Base-by-base conservation (phyloP, 495 filamentous ascomycete genomes). In the Xylaria palmicola region DNA sequence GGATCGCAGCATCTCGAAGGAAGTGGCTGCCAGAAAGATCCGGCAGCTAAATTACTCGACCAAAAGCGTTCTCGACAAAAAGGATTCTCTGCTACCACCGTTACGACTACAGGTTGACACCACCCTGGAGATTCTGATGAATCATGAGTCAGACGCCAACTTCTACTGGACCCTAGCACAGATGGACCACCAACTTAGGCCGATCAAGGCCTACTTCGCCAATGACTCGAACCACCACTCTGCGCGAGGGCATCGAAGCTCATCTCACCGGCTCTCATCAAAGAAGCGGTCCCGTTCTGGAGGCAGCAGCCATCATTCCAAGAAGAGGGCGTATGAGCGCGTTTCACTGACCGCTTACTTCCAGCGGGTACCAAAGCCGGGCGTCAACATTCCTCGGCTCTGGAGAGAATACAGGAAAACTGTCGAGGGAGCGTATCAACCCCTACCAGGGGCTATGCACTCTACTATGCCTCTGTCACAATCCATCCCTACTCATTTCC, bases 261-360 rank as follows among this genome's bases (percentile, higher is more conserved):
- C 43, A 20, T 49, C 9, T 15, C 57, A 37, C 10, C 52, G 48
- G 24, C 29, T 41, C 12, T 56, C 40, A 32, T 52, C 20, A 47
- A 59, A 57, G 36, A 63, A 22, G 56, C 30, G 48, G 39, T 36
- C 56, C 24, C 41, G 53, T 37, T 39, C 43, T 4, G 40, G 51
- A 60, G 67, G 29, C 27, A 58, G 50, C 37, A 58, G 51, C 19
- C 27, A 15, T n/a, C 47, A 34, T 12, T 26, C 12, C 19, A 53
- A 36, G 36, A 66, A 59, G 49, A 41, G 54, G 49, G 49, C 45
- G 1, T 60, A 63, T 15, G 71, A 78, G 49, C 49, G 68, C 3
- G 61, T 75, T 9, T 73, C 69, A 17, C 49, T 78, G 36, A 75
- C 65, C 6, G 71, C 71, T 5, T 78, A 76, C 45, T 78, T 73